Conservation (phyloP, 805 yeast species). For the Zygosaccharomyces rouxii region DNA sequence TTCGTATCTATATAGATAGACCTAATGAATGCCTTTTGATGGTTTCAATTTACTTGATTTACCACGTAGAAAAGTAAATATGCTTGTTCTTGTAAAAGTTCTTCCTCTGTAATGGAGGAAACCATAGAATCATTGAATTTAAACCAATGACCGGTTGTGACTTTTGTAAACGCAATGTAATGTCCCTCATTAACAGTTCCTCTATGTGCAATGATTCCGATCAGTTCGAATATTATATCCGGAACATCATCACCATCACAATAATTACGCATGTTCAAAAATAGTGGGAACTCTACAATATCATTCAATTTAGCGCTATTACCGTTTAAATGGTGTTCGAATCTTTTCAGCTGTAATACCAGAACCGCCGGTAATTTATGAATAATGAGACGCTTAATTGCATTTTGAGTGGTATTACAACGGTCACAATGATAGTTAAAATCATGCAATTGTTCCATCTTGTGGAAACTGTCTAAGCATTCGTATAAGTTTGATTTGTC, state of each 20-base stretch:
- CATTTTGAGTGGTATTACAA: conserved; percentile 60
- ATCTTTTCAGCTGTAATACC: conserved; percentile 77
- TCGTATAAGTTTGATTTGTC: conserved; percentile 45
- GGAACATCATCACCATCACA: conserved; percentile 29
- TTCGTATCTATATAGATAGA: conserved; percentile 7
- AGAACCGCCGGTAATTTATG: conserved; percentile 71
- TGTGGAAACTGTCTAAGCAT: conserved; percentile 74
- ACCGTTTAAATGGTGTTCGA: conserved; percentile 40
- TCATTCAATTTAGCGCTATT: conserved; percentile 67
- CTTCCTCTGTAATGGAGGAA: conserved; percentile 55
- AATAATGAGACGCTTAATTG: conserved; percentile 67
- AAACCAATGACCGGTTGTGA: conserved; percentile 76
- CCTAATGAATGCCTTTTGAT: conserved; percentile 1
- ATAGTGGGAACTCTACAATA: conserved; percentile 66
- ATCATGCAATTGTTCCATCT: conserved; percentile 65
- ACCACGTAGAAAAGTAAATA: conserved; percentile 70
- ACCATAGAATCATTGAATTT: conserved; percentile 87
- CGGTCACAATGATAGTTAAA: conserved; percentile 63
- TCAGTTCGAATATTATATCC: conserved; percentile 67
- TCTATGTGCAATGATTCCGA: conserved; percentile 80
- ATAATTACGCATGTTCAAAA: conserved; percentile 67
- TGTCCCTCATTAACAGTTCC: conserved; percentile 97
- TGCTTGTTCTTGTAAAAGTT: conserved; percentile 69
- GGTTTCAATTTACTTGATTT: conserved; percentile 23
- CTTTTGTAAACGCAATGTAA: conserved; percentile 75